Evolutionary conservation across 176 grass and related monocot species (phyloP).

Genomic region (Ananas comosus): DNA sequence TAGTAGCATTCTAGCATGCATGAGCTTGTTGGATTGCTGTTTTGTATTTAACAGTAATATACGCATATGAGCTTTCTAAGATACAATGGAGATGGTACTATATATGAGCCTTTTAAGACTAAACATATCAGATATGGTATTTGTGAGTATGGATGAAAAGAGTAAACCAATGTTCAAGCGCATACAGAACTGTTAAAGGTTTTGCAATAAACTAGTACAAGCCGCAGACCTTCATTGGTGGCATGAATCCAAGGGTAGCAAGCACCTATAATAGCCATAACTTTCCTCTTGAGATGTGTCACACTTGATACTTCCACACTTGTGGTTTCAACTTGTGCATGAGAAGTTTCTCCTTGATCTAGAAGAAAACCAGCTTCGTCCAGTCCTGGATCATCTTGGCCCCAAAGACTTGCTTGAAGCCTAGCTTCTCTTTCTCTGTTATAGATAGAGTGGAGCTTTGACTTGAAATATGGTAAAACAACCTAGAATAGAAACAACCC

Average conservation of each 20-base stretch:
- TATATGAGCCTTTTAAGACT: too few species aligned
- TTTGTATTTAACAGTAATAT: too few species aligned
- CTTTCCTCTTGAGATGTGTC: conserved; percentile 60
- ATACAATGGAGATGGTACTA: too few species aligned
- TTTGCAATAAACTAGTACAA: conserved; percentile 12
- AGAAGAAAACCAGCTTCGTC: conserved; percentile 58
- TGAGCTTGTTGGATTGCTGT: too few species aligned
- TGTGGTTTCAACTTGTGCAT: conserved; percentile 24
- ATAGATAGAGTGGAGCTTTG: conserved; percentile 86
- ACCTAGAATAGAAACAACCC: conserved; percentile 39
- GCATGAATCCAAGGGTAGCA: conserved; percentile 99
- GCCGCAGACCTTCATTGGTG: conserved; percentile 66
- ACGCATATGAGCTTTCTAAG: not conserved
- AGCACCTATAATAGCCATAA: conserved; percentile 51
- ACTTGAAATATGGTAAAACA: conserved; percentile 95
- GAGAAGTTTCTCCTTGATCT: conserved; percentile 66
- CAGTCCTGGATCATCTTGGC: conserved; percentile 54
- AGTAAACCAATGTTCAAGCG: not conserved
- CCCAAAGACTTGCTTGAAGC: conserved; percentile 98
- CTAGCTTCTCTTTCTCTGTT: conserved; percentile 96
- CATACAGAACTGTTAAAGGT: not conserved
- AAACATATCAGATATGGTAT: not conserved
- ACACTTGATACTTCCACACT: conserved; percentile 41
- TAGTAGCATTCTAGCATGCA: too few species aligned
- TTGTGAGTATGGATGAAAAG: not conserved